Percentiles rank a stretch among this genome's conserved stretches.
Evolutionary conservation across 2,329 filamentous ascomycete genomes (phyloP).

Genomic region (Fusarium scirpi): DNA sequence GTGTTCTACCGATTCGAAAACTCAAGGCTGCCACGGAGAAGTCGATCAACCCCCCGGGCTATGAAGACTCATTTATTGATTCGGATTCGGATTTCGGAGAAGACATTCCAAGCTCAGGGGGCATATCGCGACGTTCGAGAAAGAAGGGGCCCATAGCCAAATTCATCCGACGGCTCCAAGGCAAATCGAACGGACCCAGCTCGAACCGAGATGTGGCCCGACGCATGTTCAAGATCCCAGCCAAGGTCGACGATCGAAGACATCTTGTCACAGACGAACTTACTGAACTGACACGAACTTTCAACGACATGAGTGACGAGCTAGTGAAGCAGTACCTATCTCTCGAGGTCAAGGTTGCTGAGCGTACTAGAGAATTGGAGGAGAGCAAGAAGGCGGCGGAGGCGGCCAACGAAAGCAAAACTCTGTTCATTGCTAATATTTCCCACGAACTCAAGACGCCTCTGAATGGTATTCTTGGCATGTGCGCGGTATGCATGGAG

Average conservation of each 20-base stretch:
- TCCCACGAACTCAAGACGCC: conserved; percentile 90
- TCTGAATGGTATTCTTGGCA: conserved; percentile 93
- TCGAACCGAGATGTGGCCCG: conserved; percentile 57
- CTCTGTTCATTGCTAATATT: conserved; percentile 96
- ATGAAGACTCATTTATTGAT: conserved; percentile 60
- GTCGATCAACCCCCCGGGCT: conserved; percentile 75
- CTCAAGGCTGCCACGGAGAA: conserved; percentile 81
- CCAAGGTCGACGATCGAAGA: conserved; percentile 80
- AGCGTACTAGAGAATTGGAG: conserved; percentile 86
- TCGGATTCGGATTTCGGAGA: conserved; percentile 59
- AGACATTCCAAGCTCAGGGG: conserved; percentile 55
- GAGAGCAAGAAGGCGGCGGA: conserved; percentile 92
- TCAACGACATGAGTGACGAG: conserved; percentile 95
- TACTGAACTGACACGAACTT: conserved; percentile 85
- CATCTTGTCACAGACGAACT: conserved; percentile 85
- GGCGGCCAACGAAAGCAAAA: conserved; percentile 97
- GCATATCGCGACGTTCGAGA: conserved; percentile 59
- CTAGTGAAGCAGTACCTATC: conserved; percentile 86
- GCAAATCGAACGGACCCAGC: conserved; percentile 47
- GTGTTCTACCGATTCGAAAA: conserved; percentile 82
- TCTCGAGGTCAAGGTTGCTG: conserved; percentile 85
- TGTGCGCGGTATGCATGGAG: conserved; percentile 93
- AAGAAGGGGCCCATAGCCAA: conserved; percentile 57
- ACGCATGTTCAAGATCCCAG: conserved; percentile 83
- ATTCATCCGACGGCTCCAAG: conserved; percentile 54